Percentiles rank a stretch among this genome's conserved stretches.
Evolutionary conservation across 2,329 filamentous ascomycete species (phyloP).

Genomic region (Tympanopsis confertula): DNA sequence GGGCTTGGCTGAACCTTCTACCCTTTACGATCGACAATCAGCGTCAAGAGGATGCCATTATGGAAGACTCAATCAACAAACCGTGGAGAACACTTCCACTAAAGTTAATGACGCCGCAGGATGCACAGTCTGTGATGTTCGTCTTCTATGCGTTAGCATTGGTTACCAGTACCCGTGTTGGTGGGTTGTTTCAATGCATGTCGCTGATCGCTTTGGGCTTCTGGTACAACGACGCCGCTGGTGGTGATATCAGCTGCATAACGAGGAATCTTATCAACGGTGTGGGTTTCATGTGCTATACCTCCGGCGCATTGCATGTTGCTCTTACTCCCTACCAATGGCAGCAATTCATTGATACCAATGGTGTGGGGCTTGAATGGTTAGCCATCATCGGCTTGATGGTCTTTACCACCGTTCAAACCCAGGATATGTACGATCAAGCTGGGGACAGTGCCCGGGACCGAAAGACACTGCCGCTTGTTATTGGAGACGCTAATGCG

Average conservation of each 20-base stretch:
- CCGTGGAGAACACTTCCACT: slow-evolving; percentile 17
- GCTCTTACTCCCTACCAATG: slow-evolving; percentile 3
- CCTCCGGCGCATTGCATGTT: slow-evolving; percentile 14
- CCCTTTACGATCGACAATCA: slow-evolving; percentile 17
- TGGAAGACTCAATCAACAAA: slow-evolving; percentile 17
- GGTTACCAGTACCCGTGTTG: slow-evolving; percentile 6
- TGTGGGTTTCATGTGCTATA: slow-evolving; percentile 13
- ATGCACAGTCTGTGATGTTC: slow-evolving; percentile 9
- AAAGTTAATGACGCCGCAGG: slow-evolving; percentile 6
- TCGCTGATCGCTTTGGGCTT: slow-evolving; percentile 10
- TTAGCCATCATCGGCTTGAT: slow-evolving; percentile 5
- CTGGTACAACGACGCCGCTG: slow-evolving; percentile 16
- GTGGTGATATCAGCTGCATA: slow-evolving; percentile 13
- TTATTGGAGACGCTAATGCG: slow-evolving; percentile 6
- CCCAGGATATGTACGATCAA: slow-evolving; percentile 13
- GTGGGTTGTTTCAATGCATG: slow-evolving; percentile 6
- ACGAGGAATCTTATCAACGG: slow-evolving; percentile 17
- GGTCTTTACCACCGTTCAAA: slow-evolving; percentile 12
- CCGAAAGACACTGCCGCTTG: slow-evolving; percentile 10
- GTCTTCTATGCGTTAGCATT: slow-evolving; percentile 4
- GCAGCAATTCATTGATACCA: not conserved
- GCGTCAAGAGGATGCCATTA: slow-evolving; percentile 8
- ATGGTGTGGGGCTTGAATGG: slow-evolving; percentile 4
- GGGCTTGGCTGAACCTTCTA: slow-evolving; percentile 15
- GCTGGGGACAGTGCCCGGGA: slow-evolving; percentile 8